A percentile compares a stretch with the other conserved stretches of the same genome.
These are phyloP conservation scores for Paxillus involutus DNA, from an alignment of 768 basidiomycete species.

Conservation along the genomic window DNA sequence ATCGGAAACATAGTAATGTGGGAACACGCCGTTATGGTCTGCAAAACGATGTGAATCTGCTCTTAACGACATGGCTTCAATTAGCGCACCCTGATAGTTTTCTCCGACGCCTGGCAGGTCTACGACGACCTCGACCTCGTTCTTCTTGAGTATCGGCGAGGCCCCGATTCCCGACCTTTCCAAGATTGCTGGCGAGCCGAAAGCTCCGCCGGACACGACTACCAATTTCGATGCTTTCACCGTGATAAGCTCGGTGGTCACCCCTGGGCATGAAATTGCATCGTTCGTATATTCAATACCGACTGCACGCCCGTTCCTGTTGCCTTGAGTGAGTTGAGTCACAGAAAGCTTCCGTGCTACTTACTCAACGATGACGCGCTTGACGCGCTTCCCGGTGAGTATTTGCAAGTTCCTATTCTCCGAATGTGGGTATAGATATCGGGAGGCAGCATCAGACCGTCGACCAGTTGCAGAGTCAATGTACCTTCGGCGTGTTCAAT, in stretches of 20 bases:
- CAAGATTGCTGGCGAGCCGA: slow-evolving; percentile 50
- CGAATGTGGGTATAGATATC: slow-evolving; percentile 36
- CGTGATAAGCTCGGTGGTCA: not conserved
- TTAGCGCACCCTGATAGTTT: slow-evolving; percentile 35
- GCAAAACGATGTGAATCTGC: not conserved
- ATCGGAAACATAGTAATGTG: slow-evolving; percentile 39
- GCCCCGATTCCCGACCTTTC: slow-evolving; percentile 51
- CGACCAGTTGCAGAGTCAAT: slow-evolving; percentile 42
- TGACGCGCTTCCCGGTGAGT: slow-evolving; percentile 32
- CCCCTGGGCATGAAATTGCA: slow-evolving; percentile 19
- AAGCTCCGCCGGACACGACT: slow-evolving; percentile 38
- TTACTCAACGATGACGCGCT: slow-evolving; percentile 37
- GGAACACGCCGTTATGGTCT: slow-evolving; percentile 31
- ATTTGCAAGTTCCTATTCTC: slow-evolving; percentile 31
- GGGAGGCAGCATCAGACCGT: slow-evolving; percentile 34
- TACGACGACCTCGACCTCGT: slow-evolving; percentile 29
- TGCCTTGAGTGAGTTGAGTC: not conserved
- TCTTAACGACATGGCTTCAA: not conserved
- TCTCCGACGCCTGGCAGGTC: slow-evolving; percentile 45
- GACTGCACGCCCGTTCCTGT: slow-evolving; percentile 35
- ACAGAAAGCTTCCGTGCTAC: not conserved
- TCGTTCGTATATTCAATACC: slow-evolving; percentile 39
- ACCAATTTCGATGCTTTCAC: slow-evolving; percentile 36
- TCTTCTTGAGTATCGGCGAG: slow-evolving; percentile 24
- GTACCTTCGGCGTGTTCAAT: slow-evolving; percentile 40